Evolutionary conservation across 2,329 filamentous ascomycete species (phyloP), one percentile per base, ranked within the genome.

Genomic region (Ceratocystis cacaofunesta): DNA sequence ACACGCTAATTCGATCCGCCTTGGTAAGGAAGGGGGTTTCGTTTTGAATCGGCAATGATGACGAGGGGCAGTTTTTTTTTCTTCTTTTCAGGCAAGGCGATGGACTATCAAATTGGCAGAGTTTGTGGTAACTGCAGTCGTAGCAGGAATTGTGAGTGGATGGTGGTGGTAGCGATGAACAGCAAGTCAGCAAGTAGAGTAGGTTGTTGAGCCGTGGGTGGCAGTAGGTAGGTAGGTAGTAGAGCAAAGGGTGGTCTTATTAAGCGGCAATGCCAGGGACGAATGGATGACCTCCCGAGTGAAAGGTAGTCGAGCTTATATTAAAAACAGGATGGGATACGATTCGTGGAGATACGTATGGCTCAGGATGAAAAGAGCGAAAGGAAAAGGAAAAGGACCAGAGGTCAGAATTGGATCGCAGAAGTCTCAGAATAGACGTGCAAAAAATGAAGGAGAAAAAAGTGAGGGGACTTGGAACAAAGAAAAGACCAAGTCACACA

Each of bases 401-500:
- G 58, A 58, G 32, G 19, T 22, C 8, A 0, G n/a, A 60, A 50
- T 25, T 52, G 36, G 32, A 65, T 65, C 32, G 58, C 3, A n/a
- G 43, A 48, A 30, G 61, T 57, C 25, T 57, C 52, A 57, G 30
- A 57, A 30, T 28, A 57, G 19, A 30, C 48, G 52, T 46, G 43
- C 28, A 65, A 62, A 57, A 65, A 62, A 22, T 28, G 4, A 17
- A 61, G 57, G 36, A 43, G 25, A 46, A 43, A 60, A 30, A 65
- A 28, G 52, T 61, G 52, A 25, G 62, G 62, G 48, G 48, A 46
- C 61, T 46, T 62, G 22, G n/a, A 32, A 41, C 22, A 48, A 50
- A 63, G 30, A 50, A 63, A 36, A 63, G 46, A 55, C 32, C 46
- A 63, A 48, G 50, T 63, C 62, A 57, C 62, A 55, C 46, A 63